Conservation (phyloP, 1,284 basidiomycete species). For the Heterobasidion irregulare region DNA sequence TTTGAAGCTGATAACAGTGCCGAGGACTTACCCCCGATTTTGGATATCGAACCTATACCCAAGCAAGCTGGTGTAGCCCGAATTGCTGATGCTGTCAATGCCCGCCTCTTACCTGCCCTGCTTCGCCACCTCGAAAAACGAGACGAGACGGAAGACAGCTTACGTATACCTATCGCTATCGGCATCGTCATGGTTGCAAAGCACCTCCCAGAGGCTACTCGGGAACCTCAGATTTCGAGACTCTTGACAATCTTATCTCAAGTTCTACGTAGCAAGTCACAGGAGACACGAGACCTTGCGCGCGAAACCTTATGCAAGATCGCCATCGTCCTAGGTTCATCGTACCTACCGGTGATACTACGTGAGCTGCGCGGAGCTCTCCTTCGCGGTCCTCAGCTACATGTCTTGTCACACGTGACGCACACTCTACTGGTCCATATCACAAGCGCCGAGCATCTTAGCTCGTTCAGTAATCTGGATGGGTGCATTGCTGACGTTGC, state of each 20-base stretch:
- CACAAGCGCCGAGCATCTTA: constrained; percentile 51
- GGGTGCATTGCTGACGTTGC: constrained; percentile 73
- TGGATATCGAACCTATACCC: constrained; percentile 17
- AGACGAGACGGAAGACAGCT: constrained; percentile 76
- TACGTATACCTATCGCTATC: constrained; percentile 83
- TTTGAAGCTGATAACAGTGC: constrained; percentile 18
- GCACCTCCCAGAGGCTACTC: constrained; percentile 65
- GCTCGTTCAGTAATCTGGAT: constrained; percentile 60
- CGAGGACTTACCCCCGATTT: constrained; percentile 11
- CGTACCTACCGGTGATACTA: constrained; percentile 68
- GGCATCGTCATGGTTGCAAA: constrained; percentile 84
- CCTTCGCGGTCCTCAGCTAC: constrained; percentile 87
- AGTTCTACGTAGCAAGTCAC: constrained; percentile 86
- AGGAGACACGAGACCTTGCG: constrained; percentile 87
- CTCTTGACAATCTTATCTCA: constrained; percentile 84
- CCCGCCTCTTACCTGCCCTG: constrained; percentile 69
- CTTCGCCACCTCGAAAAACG: constrained; percentile 76
- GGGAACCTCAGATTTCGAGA: constrained; percentile 70
- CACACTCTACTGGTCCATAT: constrained; percentile 82
- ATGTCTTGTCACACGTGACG: constrained; percentile 81
- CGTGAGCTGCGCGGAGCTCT: constrained; percentile 81
- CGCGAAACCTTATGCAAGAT: constrained; percentile 85
- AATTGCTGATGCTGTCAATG: constrained; percentile 75
- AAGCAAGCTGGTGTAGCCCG: constrained; percentile 23
- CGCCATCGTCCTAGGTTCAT: constrained; percentile 64